Conservation (phyloP, 257 asterid species). For the Verbascum thapsus region DNA sequence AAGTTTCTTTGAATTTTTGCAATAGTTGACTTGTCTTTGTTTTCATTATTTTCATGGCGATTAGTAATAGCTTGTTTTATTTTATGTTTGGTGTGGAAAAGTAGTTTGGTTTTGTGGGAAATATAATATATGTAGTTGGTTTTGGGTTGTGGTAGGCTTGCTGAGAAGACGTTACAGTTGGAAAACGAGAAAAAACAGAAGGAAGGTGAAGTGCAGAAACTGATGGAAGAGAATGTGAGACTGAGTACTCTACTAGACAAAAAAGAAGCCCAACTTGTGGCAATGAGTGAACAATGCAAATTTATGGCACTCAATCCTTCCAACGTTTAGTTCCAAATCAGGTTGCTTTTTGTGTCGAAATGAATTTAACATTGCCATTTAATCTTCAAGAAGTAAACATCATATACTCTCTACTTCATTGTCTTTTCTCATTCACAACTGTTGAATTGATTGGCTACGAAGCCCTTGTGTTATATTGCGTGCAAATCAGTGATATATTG, state of each 20-base stretch:
- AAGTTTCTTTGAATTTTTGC: conserved; percentile 5
- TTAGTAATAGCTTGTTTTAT: conserved; percentile 11
- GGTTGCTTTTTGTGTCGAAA: background rate
- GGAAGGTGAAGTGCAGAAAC: conserved; percentile 86
- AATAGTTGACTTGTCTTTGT: background rate
- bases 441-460: conserved; percentile 25
- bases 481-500: conserved; percentile 30
- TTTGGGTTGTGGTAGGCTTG: conserved; percentile 60
- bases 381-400: conserved; percentile 2
- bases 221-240: conserved; percentile 87
- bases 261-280: conserved; percentile 96
- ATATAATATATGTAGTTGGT: conserved; percentile 26
- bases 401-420: conserved; percentile 31
- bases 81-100: background rate
- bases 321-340: conserved; percentile 51
- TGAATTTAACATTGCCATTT: conserved; percentile 15
- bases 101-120: conserved; percentile 4
- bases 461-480: conserved; percentile 16
- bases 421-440: conserved; percentile 26
- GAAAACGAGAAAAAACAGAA: conserved; percentile 91
- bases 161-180: conserved; percentile 72
- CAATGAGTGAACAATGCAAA: conserved; percentile 99
- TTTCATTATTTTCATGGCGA: conserved; percentile 14
- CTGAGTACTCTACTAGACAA: conserved; percentile 77
- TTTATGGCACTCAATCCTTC: conserved; percentile 82